Base-by-base conservation (phyloP, 257 asterid genomes). In the Nicotiana tabacum region DNA sequence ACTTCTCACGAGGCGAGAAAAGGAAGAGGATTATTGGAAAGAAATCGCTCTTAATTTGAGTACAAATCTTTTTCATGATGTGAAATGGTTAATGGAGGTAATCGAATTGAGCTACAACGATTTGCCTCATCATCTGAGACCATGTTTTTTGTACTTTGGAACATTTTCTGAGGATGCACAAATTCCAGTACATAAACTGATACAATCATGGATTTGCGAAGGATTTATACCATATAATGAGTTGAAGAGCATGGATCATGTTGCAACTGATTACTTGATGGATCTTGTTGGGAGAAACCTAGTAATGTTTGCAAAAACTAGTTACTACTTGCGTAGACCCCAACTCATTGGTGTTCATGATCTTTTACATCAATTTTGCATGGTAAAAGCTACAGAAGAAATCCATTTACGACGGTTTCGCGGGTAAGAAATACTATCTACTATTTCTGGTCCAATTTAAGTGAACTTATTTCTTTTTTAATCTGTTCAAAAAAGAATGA, bases 231-330 rank as follows among this genome's bases (percentile, higher is more conserved):
- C 1, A 58, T 11, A 18, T 53, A 2, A 3, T 2, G 37, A 43
- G 55, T 10, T 33, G 7, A 35, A 60, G 33, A 65, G 66, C 39
- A 12, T 66, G 46, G 29, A 46, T 11, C 16, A 81, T 27, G 78
- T n/a, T 27, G 83, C 78, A 8, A 24, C n/a, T 77, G 18, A 33
- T 81, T 81, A 67, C 83, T 66, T 67, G 57, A 51, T 51, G 57
- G 57, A 51, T 51, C 57, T 51, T 51, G 57, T 51, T 51, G 57
- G 57, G 13, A 81, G 83, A 64, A 80, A 43, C 56, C 65, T 80
- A 1, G 69, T 80, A 4, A 64, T 80, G 46, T 8, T 65, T 27
- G 77, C 65, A 5, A 61, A n/a, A 43, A 30, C 15, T 29, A 66
- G 77, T 81, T 53, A 53, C 6, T 65, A 35, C 33, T 46, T 43